Percentiles rank a stretch among this genome's conserved stretches.
Conservation (phyloP, 345 rosid genomes). For the Eutrema japonicum region DNA sequence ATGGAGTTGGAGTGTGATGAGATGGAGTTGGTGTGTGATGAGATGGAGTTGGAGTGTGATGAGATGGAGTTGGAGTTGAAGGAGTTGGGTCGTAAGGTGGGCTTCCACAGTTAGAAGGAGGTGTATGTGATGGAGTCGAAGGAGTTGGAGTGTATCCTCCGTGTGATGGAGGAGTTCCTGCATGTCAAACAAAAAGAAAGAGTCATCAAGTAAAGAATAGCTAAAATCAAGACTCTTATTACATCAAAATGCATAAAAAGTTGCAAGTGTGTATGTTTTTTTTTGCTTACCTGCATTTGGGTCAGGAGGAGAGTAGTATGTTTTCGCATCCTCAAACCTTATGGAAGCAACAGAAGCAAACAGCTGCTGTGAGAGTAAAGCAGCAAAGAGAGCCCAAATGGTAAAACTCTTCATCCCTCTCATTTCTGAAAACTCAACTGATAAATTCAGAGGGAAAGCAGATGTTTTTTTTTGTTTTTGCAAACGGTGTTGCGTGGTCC, state of each 20-base stretch:
- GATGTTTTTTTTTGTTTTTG: neutral
- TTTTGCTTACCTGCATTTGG: constrained; percentile 48
- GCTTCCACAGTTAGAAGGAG: constrained; percentile 45
- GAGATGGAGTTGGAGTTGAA: constrained; percentile 25
- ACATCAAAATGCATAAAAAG: neutral
- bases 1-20: constrained; percentile 19
- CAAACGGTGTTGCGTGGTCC: constrained; percentile 17
- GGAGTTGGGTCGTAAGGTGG: constrained; percentile 49
- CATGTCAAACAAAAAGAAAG: constrained; percentile 21
- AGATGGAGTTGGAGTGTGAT: constrained; percentile 34
- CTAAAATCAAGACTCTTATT: constrained; percentile 24
- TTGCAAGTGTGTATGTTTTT: neutral
- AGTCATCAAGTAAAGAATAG: neutral
- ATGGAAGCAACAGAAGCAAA: constrained; percentile 49
- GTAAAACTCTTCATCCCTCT: constrained; percentile 43
- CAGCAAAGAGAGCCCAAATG: constrained; percentile 51
- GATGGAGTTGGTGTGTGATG: too few species aligned
- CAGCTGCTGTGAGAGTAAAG: constrained; percentile 53
- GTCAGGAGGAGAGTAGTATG: constrained; percentile 71
- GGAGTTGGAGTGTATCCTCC: constrained; percentile 43
- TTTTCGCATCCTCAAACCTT: constrained; percentile 62
- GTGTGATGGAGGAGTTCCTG: constrained; percentile 53
- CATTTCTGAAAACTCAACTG: constrained; percentile 9
- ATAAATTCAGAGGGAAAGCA: constrained; percentile 25
- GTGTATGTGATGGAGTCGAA: constrained; percentile 38